Evolutionary conservation across 139 green algal species (phyloP).

Genomic region (Ostreobium quekettii): DNA sequence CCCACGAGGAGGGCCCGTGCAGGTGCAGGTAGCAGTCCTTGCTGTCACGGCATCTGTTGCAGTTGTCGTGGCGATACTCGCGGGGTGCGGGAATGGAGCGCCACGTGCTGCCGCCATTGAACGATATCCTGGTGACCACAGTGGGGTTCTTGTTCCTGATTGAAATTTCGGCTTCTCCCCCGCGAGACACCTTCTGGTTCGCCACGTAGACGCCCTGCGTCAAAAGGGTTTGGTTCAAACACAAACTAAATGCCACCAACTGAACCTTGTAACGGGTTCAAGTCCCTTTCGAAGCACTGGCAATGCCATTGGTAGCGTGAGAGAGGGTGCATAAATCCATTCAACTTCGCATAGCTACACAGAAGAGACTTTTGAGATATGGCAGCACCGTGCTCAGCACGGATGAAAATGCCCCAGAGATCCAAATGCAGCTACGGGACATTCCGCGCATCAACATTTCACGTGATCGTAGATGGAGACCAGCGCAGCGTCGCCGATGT

Average conservation of each 20-base stretch:
- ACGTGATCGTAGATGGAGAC: no score
- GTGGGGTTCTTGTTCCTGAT: conserved; percentile 18
- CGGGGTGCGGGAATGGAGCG: conserved; percentile 38
- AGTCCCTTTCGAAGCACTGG: no score
- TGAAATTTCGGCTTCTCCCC: conserved; percentile 4
- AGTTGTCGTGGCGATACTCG: conserved; percentile 31
- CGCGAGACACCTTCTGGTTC: conserved; percentile 52
- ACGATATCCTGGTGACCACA: conserved; percentile 58
- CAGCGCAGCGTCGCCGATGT: no score
- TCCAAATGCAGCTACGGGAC: no score
- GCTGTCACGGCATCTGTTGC: conserved; percentile 25
- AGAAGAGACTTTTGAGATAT: no score
- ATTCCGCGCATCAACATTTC: no score
- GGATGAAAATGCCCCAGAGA: no score
- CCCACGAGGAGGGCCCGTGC: conserved; percentile 67
- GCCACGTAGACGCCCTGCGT: conserved; percentile 74
- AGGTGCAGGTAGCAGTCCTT: conserved; percentile 66
- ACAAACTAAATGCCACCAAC: not conserved
- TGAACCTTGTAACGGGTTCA: not conserved
- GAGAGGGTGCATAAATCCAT: no score
- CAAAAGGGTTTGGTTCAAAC: not conserved
- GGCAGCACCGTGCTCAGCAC: no score
- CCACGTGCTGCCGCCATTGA: conserved; percentile 67
- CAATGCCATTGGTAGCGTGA: no score
- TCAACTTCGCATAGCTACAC: no score